Evolutionary conservation across 2,329 filamentous ascomycete genomes (phyloP).

Genomic region (Ophiostoma himal-ulmi): DNA sequence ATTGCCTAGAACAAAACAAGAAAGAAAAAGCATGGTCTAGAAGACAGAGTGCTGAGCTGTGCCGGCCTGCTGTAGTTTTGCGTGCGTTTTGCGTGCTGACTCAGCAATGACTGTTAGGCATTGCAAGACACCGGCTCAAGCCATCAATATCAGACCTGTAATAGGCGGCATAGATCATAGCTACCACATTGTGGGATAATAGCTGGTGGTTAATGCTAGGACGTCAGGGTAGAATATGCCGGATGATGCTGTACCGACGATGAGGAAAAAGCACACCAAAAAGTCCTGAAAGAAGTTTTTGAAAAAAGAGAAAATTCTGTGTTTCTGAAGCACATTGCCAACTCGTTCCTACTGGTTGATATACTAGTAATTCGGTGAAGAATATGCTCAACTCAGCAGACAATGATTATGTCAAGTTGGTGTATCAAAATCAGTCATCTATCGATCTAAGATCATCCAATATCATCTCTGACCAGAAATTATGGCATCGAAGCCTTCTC

Average conservation of each 20-base stretch:
- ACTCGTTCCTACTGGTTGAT: no score
- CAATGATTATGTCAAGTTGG: background rate
- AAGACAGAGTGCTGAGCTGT: no score
- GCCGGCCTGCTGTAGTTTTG: no score
- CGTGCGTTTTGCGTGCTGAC: background rate
- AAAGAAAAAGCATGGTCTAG: no score
- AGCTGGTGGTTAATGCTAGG: background rate
- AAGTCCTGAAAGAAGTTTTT: no score
- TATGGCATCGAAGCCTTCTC: slow-evolving; percentile 20
- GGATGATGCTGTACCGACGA: background rate
- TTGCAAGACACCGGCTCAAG: background rate
- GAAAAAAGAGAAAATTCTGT: no score
- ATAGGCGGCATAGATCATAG: background rate
- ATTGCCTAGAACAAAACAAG: no score
- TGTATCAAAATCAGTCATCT: background rate
- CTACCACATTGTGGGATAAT: background rate
- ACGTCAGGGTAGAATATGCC: background rate
- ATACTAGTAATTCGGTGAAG: background rate
- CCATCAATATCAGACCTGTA: background rate
- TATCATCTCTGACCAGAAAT: background rate
- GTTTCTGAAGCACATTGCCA: no score
- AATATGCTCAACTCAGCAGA: background rate
- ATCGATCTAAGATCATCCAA: background rate
- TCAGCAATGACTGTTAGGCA: background rate
- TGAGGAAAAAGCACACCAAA: no score